Conservation (phyloP, 768 basidiomycete genomes). For the Tricholoma hemisulphureum region DNA sequence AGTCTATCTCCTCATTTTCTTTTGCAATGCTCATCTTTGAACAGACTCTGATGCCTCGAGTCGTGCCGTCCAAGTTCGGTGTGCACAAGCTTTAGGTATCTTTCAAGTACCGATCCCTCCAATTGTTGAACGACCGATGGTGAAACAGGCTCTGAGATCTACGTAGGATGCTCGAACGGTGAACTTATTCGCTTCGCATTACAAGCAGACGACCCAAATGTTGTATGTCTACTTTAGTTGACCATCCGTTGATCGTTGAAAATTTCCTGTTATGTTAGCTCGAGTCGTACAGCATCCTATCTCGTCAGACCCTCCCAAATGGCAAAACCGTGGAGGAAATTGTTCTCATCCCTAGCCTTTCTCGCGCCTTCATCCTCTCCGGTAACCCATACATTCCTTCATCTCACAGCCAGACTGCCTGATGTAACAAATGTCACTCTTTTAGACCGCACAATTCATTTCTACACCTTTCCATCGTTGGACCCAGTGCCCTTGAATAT, state of each 20-base stretch:
- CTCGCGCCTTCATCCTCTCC: conserved; percentile 71
- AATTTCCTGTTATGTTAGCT: conserved; percentile 29
- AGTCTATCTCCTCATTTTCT: conserved; percentile 4
- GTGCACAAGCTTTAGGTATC: conserved; percentile 60
- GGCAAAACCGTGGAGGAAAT: conserved; percentile 80
- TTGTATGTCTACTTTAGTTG: conserved; percentile 33
- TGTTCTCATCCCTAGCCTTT: conserved; percentile 72
- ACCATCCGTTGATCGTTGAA: not conserved
- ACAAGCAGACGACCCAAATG: conserved; percentile 53
- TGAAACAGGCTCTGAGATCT: conserved; percentile 72
- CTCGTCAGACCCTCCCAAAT: conserved; percentile 66
- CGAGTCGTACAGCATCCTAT: conserved; percentile 64
- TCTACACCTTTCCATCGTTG: conserved; percentile 79
- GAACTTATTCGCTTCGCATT: conserved; percentile 78
- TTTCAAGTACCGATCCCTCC: conserved; percentile 1
- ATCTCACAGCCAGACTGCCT: conserved; percentile 9
- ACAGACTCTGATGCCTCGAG: conserved; percentile 13
- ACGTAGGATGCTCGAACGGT: conserved; percentile 83
- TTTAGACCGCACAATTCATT: conserved; percentile 64
- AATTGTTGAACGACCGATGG: not conserved
- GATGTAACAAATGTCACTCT: not conserved
- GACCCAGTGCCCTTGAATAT: conserved; percentile 59
- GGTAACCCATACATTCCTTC: conserved; percentile 43
- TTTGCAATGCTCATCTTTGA: not conserved
- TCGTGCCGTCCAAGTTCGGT: conserved; percentile 32